These are phyloP conservation scores for Blastobotrys petasosporus DNA, from an alignment of 1,139 yeast genomes.

Conservation along the genomic window DNA sequence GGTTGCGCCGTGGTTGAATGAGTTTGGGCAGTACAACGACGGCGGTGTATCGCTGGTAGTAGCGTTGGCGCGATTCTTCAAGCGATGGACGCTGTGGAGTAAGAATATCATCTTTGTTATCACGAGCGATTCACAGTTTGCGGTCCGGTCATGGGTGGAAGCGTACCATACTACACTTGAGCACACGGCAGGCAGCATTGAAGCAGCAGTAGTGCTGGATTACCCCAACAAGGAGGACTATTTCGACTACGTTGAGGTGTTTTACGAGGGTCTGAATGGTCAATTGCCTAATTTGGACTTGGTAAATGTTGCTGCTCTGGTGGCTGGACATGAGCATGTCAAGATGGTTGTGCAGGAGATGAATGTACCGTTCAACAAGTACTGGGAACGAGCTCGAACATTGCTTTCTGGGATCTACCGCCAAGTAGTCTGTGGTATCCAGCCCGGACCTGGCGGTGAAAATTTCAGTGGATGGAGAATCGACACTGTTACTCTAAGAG, in stretches of 20 bases:
- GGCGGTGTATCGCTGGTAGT: constrained; percentile 76
- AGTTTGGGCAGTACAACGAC: constrained; percentile 52
- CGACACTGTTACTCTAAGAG: constrained; percentile 79
- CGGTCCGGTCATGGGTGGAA: constrained; percentile 84
- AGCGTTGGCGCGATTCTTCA: constrained; percentile 72
- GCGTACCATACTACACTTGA: constrained; percentile 87
- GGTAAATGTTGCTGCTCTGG: constrained; percentile 68
- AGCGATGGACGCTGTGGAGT: constrained; percentile 89
- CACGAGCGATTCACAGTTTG: constrained; percentile 63
- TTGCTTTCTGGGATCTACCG: constrained; percentile 59
- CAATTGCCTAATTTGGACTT: constrained; percentile 92
- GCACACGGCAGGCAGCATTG: constrained; percentile 91
- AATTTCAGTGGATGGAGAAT: constrained; percentile 96
- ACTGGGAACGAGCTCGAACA: constrained; percentile 52
- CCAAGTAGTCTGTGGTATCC: constrained; percentile 65
- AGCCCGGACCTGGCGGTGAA: constrained; percentile 62
- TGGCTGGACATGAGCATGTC: constrained; percentile 70
- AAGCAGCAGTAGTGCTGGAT: constrained; percentile 84
- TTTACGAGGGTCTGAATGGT: constrained; percentile 88
- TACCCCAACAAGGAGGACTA: constrained; percentile 56
- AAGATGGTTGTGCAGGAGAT: constrained; percentile 60
- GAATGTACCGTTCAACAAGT: constrained; percentile 25
- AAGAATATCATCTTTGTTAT: constrained; percentile 85
- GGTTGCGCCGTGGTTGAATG: constrained; percentile 79
- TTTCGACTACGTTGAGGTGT: constrained; percentile 67